phyloP scores from a whole-genome alignment of 495 filamentous ascomycete species.

The Bacidia rubella region DNA sequence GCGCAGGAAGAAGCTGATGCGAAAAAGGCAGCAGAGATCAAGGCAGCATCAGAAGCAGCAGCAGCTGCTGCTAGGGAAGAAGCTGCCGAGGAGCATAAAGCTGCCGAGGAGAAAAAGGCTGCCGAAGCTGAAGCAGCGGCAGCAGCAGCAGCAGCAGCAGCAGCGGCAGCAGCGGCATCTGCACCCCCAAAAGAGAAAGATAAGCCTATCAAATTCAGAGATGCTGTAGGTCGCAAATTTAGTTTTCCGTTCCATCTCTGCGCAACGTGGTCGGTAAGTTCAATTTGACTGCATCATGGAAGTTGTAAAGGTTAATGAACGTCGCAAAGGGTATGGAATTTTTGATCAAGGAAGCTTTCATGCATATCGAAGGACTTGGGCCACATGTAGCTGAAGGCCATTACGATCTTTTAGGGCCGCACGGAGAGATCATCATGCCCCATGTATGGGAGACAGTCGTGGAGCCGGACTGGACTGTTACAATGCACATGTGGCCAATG shows the following conservation, averaged over 20 bases:
- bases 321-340: slow-evolving; percentile 61
- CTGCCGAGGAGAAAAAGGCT: slow-evolving; percentile 20
- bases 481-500: slow-evolving; percentile 97
- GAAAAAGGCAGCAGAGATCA: slow-evolving; percentile 36
- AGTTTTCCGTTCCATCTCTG: slow-evolving; percentile 73
- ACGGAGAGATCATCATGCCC: slow-evolving; percentile 78
- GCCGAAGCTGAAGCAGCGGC: slow-evolving; percentile 26
- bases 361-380: slow-evolving; percentile 71
- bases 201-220: slow-evolving; percentile 68
- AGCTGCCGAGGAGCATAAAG: slow-evolving; percentile 22
- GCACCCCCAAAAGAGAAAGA: slow-evolving; percentile 35
- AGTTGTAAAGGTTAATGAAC: neutral
- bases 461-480: slow-evolving; percentile 78
- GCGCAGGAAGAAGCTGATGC: slow-evolving; percentile 41
- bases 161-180: slow-evolving; percentile 12
- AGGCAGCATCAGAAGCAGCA: slow-evolving; percentile 30
- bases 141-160: slow-evolving; percentile 22
- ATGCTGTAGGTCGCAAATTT: slow-evolving; percentile 75
- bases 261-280: slow-evolving; percentile 63
- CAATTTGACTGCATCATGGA: neutral
- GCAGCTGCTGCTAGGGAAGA: slow-evolving; percentile 22
- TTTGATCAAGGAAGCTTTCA: slow-evolving; percentile 75
- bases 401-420: slow-evolving; percentile 72
- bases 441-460: slow-evolving; percentile 77
- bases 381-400: slow-evolving; percentile 73